These are phyloP conservation scores for Sextonia rubra DNA, from an alignment of 164 flowering plant genomes.

Conservation along the genomic window DNA sequence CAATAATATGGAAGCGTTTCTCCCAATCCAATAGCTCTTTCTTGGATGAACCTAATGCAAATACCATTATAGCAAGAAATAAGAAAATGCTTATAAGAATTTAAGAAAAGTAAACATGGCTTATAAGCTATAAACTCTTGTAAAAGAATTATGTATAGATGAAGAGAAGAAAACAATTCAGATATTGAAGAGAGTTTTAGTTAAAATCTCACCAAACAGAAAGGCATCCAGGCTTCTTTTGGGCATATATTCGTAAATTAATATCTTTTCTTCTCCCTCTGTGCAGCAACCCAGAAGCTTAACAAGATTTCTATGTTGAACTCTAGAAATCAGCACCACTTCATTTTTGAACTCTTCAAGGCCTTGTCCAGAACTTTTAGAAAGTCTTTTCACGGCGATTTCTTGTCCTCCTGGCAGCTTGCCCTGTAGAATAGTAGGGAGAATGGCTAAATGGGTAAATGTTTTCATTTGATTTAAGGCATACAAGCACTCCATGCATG, in stretches of 20 bases:
- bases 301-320: slow-evolving; percentile 41
- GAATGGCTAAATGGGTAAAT: not conserved
- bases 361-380: slow-evolving; percentile 33
- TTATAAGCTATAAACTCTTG: too few species aligned
- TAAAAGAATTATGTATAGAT: not conserved
- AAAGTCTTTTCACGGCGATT: slow-evolving; percentile 46
- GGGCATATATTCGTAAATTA: slow-evolving; percentile 38
- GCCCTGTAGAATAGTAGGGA: slow-evolving; percentile 18
- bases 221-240: slow-evolving; percentile 30
- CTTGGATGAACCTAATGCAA: slow-evolving; percentile 23
- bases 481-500: not conserved
- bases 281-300: slow-evolving; percentile 36
- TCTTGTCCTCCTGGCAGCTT: slow-evolving; percentile 25
- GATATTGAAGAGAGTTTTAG: not conserved
- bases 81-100: too few species aligned
- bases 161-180: not conserved
- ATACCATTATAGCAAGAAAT: too few species aligned
- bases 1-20: slow-evolving; percentile 23
- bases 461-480: not conserved
- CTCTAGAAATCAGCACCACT: slow-evolving; percentile 29
- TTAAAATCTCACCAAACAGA: slow-evolving; percentile 22
- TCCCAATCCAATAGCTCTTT: slow-evolving; percentile 18
- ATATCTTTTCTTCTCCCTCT: slow-evolving; percentile 31
- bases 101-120: not conserved
- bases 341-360: slow-evolving; percentile 34